Evolutionary conservation across 176 grass and related monocot genomes (phyloP).

Genomic region (Olyra latifolia): DNA sequence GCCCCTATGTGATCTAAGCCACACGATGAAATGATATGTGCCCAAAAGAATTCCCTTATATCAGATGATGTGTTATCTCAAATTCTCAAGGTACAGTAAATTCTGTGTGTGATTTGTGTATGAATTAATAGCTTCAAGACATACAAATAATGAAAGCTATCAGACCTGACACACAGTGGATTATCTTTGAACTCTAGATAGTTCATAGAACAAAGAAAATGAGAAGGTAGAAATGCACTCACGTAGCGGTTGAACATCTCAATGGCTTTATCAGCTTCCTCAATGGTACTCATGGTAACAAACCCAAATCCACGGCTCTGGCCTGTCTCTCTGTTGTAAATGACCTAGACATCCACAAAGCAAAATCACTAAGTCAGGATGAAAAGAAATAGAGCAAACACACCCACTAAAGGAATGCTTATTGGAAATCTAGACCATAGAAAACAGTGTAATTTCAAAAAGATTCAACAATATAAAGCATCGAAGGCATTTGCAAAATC

Average conservation of each 20-base stretch:
- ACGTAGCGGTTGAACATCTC: constrained; percentile 74
- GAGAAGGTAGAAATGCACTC: constrained; percentile 22
- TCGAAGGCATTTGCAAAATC: no score
- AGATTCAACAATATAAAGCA: not conserved
- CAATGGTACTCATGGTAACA: constrained; percentile 73
- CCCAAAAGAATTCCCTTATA: not conserved
- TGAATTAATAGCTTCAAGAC: not conserved
- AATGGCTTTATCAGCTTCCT: constrained; percentile 86
- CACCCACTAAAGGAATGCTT: not conserved
- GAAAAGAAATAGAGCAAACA: not conserved
- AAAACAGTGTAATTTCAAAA: not conserved
- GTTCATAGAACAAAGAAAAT: constrained; percentile 9
- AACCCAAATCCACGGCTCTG: constrained; percentile 85
- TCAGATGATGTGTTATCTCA: constrained; percentile 13
- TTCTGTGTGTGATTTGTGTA: not conserved
- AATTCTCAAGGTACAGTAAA: not conserved
- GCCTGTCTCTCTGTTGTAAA: constrained; percentile 69
- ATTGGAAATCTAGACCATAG: not conserved
- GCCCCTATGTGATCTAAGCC: not conserved
- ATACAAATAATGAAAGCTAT: not conserved
- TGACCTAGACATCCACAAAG: constrained; percentile 40
- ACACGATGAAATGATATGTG: not conserved
- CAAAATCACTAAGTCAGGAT: not conserved
- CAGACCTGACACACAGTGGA: not conserved
- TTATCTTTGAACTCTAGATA: constrained; percentile 5